A percentile compares a stretch with the other conserved stretches of the same genome.
Conservation (phyloP, 345 rosid genomes). For the Arabidopsis suecica region DNA sequence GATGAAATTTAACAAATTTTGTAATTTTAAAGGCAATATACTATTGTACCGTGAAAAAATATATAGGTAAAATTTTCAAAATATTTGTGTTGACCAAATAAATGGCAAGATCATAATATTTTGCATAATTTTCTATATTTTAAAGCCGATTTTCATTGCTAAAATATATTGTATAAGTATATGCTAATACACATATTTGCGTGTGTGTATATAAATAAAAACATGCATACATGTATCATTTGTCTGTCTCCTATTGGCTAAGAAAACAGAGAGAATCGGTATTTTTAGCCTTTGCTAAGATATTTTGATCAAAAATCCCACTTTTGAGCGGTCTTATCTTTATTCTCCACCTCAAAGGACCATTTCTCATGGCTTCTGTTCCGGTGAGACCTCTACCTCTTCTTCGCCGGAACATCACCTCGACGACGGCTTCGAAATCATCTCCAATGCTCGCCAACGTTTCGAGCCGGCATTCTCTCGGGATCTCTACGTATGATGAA, state of each 20-base stretch:
- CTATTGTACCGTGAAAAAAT: background rate
- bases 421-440: background rate
- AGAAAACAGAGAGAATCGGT: slow-evolving; percentile 26
- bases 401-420: slow-evolving; percentile 28
- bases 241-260: slow-evolving; percentile 33
- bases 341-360: slow-evolving; percentile 27
- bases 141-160: background rate
- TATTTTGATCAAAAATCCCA: slow-evolving; percentile 23
- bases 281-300: slow-evolving; percentile 29
- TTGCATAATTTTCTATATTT: background rate
- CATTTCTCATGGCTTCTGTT: slow-evolving; percentile 30
- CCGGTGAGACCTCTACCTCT: slow-evolving; percentile 33
- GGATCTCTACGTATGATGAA: slow-evolving; percentile 7
- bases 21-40: background rate
- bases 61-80: background rate
- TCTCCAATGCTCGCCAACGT: slow-evolving; percentile 25
- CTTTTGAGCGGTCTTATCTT: slow-evolving; percentile 38
- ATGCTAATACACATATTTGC: background rate
- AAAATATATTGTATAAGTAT: slow-evolving; percentile 5
- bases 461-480: slow-evolving; percentile 18
- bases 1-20: background rate
- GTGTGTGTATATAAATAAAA: background rate
- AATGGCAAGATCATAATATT: background rate
- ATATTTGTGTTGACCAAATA: background rate
- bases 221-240: background rate